These are phyloP conservation scores for Rhodomyrtus psidioides DNA, from an alignment of 441 rosid species.

Conservation along the genomic window DNA sequence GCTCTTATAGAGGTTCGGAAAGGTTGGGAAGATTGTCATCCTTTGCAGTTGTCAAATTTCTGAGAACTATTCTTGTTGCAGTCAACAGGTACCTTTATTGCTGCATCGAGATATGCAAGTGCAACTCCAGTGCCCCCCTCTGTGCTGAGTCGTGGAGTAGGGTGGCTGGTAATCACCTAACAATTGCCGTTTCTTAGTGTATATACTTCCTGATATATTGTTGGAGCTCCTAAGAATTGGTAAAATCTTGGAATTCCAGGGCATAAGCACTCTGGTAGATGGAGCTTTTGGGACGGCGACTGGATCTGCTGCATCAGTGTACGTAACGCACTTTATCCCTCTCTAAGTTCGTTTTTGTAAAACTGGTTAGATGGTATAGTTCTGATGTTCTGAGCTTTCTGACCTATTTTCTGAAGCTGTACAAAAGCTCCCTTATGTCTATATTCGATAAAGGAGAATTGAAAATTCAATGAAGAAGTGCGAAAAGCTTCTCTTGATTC, in stretches of 20 bases:
- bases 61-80: slow-evolving; percentile 15
- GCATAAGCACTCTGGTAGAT: slow-evolving; percentile 46
- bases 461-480: background rate
- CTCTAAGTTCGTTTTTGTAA: background rate
- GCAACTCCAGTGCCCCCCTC: slow-evolving; percentile 85
- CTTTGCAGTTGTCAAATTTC: background rate
- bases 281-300: slow-evolving; percentile 63
- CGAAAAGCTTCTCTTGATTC: background rate
- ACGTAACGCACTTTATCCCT: slow-evolving; percentile 13
- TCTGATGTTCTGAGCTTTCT: background rate
- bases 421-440: background rate
- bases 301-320: slow-evolving; percentile 74
- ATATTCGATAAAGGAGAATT: background rate
- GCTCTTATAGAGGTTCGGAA: slow-evolving; percentile 54
- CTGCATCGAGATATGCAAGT: slow-evolving; percentile 72
- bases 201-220: background rate
- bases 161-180: slow-evolving; percentile 61
- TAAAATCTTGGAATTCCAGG: slow-evolving; percentile 28
- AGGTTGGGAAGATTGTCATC: background rate
- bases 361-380: background rate
- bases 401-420: background rate
- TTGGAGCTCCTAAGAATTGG: background rate
- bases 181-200: background rate
- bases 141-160: slow-evolving; percentile 74
- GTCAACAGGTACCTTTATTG: slow-evolving; percentile 70